Percentiles rank a stretch among this genome's conserved stretches.
Evolutionary conservation across 1,284 basidiomycete genomes (phyloP).

Genomic region (Taiwanofungus camphoratus): DNA sequence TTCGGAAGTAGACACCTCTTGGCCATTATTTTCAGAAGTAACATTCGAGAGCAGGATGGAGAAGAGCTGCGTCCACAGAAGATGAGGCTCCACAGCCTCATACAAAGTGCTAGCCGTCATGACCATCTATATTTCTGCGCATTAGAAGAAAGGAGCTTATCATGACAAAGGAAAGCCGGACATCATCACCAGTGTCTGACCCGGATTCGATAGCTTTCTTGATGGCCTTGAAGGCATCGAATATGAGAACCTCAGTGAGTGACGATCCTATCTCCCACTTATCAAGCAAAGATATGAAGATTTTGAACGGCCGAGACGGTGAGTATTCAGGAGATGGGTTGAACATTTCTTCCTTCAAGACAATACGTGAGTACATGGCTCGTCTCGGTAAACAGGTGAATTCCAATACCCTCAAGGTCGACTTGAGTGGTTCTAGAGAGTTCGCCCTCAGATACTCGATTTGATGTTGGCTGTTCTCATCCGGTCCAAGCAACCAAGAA

Average conservation of each 20-base stretch:
- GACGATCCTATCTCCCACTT: slow-evolving; percentile 93
- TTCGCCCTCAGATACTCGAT: slow-evolving; percentile 64
- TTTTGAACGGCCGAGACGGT: slow-evolving; percentile 86
- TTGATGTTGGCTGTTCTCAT: slow-evolving; percentile 72
- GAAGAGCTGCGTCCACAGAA: slow-evolving; percentile 81
- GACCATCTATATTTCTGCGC: slow-evolving; percentile 44
- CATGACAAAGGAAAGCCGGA: slow-evolving; percentile 39
- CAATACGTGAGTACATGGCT: slow-evolving; percentile 3
- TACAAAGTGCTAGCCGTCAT: slow-evolving; percentile 89
- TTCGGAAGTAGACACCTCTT: slow-evolving; percentile 36
- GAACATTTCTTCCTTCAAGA: slow-evolving; percentile 65
- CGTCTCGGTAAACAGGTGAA: slow-evolving; percentile 9
- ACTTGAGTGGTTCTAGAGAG: slow-evolving; percentile 62
- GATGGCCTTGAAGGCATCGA: slow-evolving; percentile 76
- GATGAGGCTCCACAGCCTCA: slow-evolving; percentile 86
- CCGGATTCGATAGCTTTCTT: slow-evolving; percentile 49
- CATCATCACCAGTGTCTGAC: slow-evolving; percentile 56
- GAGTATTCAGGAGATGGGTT: slow-evolving; percentile 63
- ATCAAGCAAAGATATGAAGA: slow-evolving; percentile 92
- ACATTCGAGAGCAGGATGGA: slow-evolving; percentile 49
- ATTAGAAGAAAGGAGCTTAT: background rate
- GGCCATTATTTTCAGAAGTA: slow-evolving; percentile 31
- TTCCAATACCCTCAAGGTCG: slow-evolving; percentile 57
- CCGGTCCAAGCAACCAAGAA: slow-evolving; percentile 85
- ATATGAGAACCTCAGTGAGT: slow-evolving; percentile 73